A percentile compares a stretch with the other conserved stretches of the same genome.
Evolutionary conservation across 257 asterid genomes (phyloP).

Genomic region (Handroanthus guayacan): DNA sequence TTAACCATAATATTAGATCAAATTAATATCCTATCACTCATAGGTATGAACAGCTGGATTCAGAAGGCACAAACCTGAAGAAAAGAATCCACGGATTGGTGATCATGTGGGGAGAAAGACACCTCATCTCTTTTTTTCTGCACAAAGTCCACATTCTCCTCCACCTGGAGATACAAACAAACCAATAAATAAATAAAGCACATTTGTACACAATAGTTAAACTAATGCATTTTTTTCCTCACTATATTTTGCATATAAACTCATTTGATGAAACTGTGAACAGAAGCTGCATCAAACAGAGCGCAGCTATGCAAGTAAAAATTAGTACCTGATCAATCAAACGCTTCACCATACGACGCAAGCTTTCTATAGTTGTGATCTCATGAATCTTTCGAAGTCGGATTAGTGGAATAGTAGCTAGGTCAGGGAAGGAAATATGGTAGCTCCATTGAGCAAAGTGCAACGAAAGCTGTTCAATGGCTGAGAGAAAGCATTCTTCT

Average conservation of each 20-base stretch:
- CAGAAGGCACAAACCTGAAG: constrained; percentile 71
- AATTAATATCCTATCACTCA: background rate
- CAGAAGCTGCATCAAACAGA: constrained; percentile 23
- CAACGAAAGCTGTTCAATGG: constrained; percentile 66
- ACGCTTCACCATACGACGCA: constrained; percentile 71
- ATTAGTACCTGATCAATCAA: constrained; percentile 81
- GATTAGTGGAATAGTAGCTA: constrained; percentile 82
- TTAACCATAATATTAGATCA: constrained; percentile 29
- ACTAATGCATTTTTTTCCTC: background rate
- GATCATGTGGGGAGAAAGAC: constrained; percentile 86
- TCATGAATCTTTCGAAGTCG: constrained; percentile 69
- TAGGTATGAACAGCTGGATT: constrained; percentile 10
- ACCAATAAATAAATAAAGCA: constrained; percentile 18
- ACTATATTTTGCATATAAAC: background rate
- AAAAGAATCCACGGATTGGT: constrained; percentile 78
- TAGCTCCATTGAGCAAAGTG: constrained; percentile 92
- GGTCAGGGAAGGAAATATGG: constrained; percentile 90
- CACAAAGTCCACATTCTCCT: constrained; percentile 77
- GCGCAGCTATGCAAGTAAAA: constrained; percentile 33
- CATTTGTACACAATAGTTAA: background rate
- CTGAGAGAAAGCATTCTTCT: constrained; percentile 73
- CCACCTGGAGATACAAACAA: constrained; percentile 62
- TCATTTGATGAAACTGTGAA: constrained; percentile 9
- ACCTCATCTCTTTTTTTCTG: constrained; percentile 91
- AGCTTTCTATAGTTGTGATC: constrained; percentile 57